Conservation (phyloP, 306 rosid genomes). For the Gastrolobium villosum region DNA sequence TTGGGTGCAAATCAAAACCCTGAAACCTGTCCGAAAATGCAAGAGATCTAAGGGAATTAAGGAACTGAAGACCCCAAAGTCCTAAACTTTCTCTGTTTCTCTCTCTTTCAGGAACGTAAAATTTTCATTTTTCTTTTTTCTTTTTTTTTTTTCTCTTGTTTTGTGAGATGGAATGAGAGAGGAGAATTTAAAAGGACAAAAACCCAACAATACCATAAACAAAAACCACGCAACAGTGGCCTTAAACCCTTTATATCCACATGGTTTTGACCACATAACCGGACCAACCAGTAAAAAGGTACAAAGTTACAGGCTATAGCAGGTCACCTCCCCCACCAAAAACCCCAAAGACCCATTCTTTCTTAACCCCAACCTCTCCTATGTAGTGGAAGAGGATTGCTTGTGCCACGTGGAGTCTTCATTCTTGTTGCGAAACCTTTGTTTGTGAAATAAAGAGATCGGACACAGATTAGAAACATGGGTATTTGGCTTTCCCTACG, state of each 20-base stretch:
- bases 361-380: slow-evolving; percentile 37
- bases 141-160: not conserved
- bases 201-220: slow-evolving; percentile 56
- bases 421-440: slow-evolving; percentile 41
- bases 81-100: slow-evolving; percentile 33
- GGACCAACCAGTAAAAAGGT: slow-evolving; percentile 59
- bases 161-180: slow-evolving; percentile 39
- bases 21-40: slow-evolving; percentile 41
- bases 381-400: not conserved
- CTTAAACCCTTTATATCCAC: slow-evolving; percentile 73
- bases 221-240: slow-evolving; percentile 70
- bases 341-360: slow-evolving; percentile 58
- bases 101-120: slow-evolving; percentile 39
- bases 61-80: slow-evolving; percentile 41
- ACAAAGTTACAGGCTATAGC: slow-evolving; percentile 52
- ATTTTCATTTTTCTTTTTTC: not conserved
- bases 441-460: slow-evolving; percentile 9
- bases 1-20: slow-evolving; percentile 29
- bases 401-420: slow-evolving; percentile 63
- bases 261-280: slow-evolving; percentile 74
- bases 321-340: slow-evolving; percentile 43
- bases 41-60: slow-evolving; percentile 56
- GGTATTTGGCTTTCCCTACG: slow-evolving; percentile 41
- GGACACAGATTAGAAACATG: slow-evolving; percentile 27
- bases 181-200: slow-evolving; percentile 51